These are phyloP conservation scores for Colletotrichum musicola DNA, from an alignment of 2,329 filamentous ascomycete species.

Conservation along the genomic window DNA sequence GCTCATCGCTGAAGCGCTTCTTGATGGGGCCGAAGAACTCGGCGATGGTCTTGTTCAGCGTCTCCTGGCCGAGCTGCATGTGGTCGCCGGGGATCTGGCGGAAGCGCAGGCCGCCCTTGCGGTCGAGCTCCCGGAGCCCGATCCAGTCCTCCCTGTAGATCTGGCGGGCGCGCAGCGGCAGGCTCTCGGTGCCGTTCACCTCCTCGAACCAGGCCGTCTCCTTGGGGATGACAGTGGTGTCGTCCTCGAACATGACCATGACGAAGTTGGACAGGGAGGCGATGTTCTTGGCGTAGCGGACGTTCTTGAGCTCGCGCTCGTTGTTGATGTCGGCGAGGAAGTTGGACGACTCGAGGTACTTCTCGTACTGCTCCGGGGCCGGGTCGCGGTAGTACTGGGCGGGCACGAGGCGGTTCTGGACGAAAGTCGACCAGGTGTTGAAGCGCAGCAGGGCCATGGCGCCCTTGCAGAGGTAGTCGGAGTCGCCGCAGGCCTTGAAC, in stretches of 20 bases:
- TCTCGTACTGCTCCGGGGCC: slow-evolving; percentile 68
- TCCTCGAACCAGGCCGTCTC: slow-evolving; percentile 93
- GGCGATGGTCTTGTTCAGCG: slow-evolving; percentile 74
- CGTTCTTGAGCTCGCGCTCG: slow-evolving; percentile 82
- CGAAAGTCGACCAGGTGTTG: slow-evolving; percentile 83
- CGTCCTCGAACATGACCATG: slow-evolving; percentile 91
- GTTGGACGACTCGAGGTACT: slow-evolving; percentile 84
- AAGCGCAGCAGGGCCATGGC: slow-evolving; percentile 82
- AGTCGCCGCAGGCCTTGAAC: slow-evolving; percentile 79
- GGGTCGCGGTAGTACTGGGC: slow-evolving; percentile 94
- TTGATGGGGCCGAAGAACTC: slow-evolving; percentile 73
- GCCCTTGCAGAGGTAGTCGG: slow-evolving; percentile 84
- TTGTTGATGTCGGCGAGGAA: slow-evolving; percentile 98
- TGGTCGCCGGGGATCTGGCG: slow-evolving; percentile 80
- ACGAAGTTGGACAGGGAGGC: slow-evolving; percentile 80
- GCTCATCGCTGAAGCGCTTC: slow-evolving; percentile 50
- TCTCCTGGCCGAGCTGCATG: slow-evolving; percentile 80
- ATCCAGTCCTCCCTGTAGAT: slow-evolving; percentile 96
- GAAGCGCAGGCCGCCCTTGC: slow-evolving; percentile 83
- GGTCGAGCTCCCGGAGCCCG: slow-evolving; percentile 82
- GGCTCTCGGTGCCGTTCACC: slow-evolving; percentile 78
- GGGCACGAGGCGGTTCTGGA: slow-evolving; percentile 85
- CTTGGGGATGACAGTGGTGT: slow-evolving; percentile 88
- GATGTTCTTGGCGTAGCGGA: slow-evolving; percentile 79
- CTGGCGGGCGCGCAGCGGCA: slow-evolving; percentile 73